Percentiles rank a stretch among this genome's conserved stretches.
Evolutionary conservation across 805 yeast species (phyloP).

Genomic region (Candida railenensis): DNA sequence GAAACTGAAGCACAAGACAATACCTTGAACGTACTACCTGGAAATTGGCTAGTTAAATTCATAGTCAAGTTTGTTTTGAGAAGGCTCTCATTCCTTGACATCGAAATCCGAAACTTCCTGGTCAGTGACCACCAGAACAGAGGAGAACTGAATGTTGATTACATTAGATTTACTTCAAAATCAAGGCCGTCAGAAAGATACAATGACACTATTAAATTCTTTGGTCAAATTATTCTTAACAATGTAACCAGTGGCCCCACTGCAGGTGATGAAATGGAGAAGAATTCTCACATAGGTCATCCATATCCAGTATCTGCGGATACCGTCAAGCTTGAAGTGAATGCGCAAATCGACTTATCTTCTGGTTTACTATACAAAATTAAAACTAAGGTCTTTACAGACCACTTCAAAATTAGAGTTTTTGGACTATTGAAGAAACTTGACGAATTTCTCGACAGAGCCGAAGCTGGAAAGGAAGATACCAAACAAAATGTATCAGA

Average conservation of each 20-base stretch:
- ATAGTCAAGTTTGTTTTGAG: slow-evolving; percentile 14
- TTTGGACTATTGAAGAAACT: slow-evolving; percentile 18
- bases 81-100: slow-evolving; percentile 19
- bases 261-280: background rate
- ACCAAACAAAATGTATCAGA: background rate
- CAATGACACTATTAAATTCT: slow-evolving; percentile 16
- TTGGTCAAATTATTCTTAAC: slow-evolving; percentile 11
- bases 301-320: slow-evolving; percentile 1
- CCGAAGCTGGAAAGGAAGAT: background rate
- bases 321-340: slow-evolving; percentile 14
- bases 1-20: background rate
- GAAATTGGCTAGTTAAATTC: slow-evolving; percentile 8
- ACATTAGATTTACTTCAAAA: slow-evolving; percentile 16
- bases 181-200: slow-evolving; percentile 20
- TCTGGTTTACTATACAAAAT: slow-evolving; percentile 19
- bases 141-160: slow-evolving; percentile 14
- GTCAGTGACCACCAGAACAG: slow-evolving; percentile 1
- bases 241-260: slow-evolving; percentile 4
- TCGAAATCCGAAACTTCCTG: slow-evolving; percentile 19
- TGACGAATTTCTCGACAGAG: slow-evolving; percentile 1
- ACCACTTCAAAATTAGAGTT: slow-evolving; percentile 20
- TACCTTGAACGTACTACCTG: slow-evolving; percentile 16
- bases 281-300: background rate
- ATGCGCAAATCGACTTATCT: slow-evolving; percentile 13
- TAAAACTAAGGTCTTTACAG: slow-evolving; percentile 17